These are phyloP conservation scores for Mycena citricolor DNA, from an alignment of 1,284 basidiomycete genomes.

Conservation along the genomic window DNA sequence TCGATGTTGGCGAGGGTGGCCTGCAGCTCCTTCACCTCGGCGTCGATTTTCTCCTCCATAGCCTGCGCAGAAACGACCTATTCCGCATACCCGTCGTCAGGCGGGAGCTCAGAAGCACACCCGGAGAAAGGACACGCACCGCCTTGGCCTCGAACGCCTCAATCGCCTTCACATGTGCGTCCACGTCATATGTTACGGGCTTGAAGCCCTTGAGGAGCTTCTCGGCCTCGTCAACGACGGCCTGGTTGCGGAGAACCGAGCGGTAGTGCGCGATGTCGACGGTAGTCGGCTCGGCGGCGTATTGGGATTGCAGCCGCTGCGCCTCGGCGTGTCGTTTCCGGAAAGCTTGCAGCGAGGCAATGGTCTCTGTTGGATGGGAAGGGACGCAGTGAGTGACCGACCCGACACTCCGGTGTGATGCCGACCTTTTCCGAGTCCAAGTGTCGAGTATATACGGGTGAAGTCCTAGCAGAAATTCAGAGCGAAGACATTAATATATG, in stretches of 20 bases:
- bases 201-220: slow-evolving; percentile 90
- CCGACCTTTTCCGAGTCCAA: slow-evolving; percentile 90
- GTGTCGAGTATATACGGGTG: slow-evolving; percentile 85
- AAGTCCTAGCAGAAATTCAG: slow-evolving; percentile 68
- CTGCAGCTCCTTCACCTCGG: slow-evolving; percentile 91
- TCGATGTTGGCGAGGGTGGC: slow-evolving; percentile 96
- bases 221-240: slow-evolving; percentile 90
- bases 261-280: slow-evolving; percentile 93
- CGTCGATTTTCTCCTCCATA: slow-evolving; percentile 88
- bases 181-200: slow-evolving; percentile 95
- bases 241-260: slow-evolving; percentile 88
- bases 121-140: slow-evolving; percentile 51
- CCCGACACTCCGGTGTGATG: slow-evolving; percentile 12
- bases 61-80: slow-evolving; percentile 91
- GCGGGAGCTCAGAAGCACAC: too few species aligned
- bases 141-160: slow-evolving; percentile 97
- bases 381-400: neutral
- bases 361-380: slow-evolving; percentile 63
- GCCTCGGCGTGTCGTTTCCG: slow-evolving; percentile 94
- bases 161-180: slow-evolving; percentile 91
- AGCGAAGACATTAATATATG: slow-evolving; percentile 19
- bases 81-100: slow-evolving; percentile 10
- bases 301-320: slow-evolving; percentile 70
- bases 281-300: slow-evolving; percentile 74
- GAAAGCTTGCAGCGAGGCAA: slow-evolving; percentile 90